These are phyloP conservation scores for Myxozyma udenii DNA, from an alignment of 805 yeast genomes.

Conservation along the genomic window DNA sequence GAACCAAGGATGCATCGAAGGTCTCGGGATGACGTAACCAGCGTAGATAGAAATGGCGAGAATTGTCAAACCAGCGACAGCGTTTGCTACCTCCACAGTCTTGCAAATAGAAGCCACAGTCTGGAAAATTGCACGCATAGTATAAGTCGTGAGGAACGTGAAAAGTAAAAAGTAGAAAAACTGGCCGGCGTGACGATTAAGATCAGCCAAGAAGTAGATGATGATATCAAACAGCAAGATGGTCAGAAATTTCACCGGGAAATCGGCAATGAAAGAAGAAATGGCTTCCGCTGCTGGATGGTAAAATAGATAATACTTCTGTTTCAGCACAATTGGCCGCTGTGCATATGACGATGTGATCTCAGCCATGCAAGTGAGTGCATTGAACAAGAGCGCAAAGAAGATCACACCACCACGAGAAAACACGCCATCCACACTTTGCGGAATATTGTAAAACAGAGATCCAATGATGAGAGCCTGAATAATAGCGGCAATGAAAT, in stretches of 20 bases:
- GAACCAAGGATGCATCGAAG: slow-evolving; percentile 40
- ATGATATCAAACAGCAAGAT: slow-evolving; percentile 47
- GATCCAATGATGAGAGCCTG: slow-evolving; percentile 64
- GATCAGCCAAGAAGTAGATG: slow-evolving; percentile 55
- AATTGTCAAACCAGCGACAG: slow-evolving; percentile 45
- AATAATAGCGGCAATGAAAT: slow-evolving; percentile 47
- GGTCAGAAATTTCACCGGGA: slow-evolving; percentile 51
- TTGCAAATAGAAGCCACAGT: slow-evolving; percentile 43
- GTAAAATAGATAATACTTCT: slow-evolving; percentile 46
- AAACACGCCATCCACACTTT: slow-evolving; percentile 54
- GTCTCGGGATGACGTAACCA: slow-evolving; percentile 41
- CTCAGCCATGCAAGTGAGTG: slow-evolving; percentile 47
- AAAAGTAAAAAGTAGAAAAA: slow-evolving; percentile 51
- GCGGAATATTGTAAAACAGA: slow-evolving; percentile 52
- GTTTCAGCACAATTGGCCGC: slow-evolving; percentile 59
- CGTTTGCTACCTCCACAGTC: slow-evolving; percentile 43
- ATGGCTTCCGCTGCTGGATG: slow-evolving; percentile 64
- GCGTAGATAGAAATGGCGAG: slow-evolving; percentile 44
- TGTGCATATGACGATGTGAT: slow-evolving; percentile 45
- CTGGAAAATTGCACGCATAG: slow-evolving; percentile 51
- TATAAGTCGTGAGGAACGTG: slow-evolving; percentile 42
- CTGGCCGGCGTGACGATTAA: slow-evolving; percentile 49
- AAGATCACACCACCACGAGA: slow-evolving; percentile 61
- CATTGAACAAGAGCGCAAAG: slow-evolving; percentile 42
- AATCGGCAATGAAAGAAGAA: slow-evolving; percentile 57